These are phyloP conservation scores for Aspergillus eucalypticola DNA, from an alignment of 2,329 filamentous ascomycete species.

Conservation along the genomic window DNA sequence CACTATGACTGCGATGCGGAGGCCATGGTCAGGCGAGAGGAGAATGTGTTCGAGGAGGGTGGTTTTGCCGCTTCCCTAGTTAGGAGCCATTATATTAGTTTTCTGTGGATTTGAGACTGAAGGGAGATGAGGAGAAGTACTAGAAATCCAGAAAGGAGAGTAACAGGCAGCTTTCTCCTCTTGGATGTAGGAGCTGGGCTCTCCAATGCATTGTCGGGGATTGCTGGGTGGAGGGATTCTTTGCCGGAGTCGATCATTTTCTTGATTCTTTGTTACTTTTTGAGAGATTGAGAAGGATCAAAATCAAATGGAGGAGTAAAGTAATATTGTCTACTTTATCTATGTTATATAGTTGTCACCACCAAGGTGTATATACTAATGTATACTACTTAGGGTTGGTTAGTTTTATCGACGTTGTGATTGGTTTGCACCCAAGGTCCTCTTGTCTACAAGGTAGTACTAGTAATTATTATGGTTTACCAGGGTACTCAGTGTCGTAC, in stretches of 20 bases:
- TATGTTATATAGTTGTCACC: not conserved
- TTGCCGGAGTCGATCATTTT: slow-evolving; percentile 20
- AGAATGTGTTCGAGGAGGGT: slow-evolving; percentile 70
- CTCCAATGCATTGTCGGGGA: not conserved
- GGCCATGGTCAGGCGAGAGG: slow-evolving; percentile 62
- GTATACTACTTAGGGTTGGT: no score
- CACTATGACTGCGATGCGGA: slow-evolving; percentile 70
- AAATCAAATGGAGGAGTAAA: no score
- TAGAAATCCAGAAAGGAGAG: slow-evolving; percentile 62
- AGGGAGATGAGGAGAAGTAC: slow-evolving; percentile 31
- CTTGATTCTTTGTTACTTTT: no score
- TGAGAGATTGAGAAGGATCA: no score
- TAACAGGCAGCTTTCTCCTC: slow-evolving; percentile 53
- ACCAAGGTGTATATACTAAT: slow-evolving; percentile 7
- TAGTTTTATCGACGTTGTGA: slow-evolving; percentile 2
- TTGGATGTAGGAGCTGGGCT: no score
- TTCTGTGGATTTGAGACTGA: not conserved
- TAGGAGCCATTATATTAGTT: not conserved
- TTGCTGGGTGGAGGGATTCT: slow-evolving; percentile 6
- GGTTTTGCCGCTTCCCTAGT: slow-evolving; percentile 68
- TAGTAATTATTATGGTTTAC: not conserved
- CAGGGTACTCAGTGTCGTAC: not conserved
- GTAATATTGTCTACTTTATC: no score
- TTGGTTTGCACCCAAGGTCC: slow-evolving; percentile 11
- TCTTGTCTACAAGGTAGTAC: not conserved